Conservation (phyloP, 352 stramenopile genomes). For the Nothophytophthora sp. region DNA sequence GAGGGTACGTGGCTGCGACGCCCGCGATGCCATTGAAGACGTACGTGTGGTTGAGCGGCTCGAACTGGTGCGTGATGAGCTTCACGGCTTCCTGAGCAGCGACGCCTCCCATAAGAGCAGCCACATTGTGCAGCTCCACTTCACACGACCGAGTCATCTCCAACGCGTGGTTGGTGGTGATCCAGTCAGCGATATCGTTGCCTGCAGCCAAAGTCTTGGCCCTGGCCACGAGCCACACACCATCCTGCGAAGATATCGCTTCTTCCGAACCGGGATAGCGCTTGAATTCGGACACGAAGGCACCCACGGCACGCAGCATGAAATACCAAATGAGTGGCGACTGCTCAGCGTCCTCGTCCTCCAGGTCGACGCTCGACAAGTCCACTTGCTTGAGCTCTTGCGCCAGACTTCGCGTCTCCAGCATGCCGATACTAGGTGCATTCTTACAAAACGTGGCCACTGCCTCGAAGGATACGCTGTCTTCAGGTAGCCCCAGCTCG, state of each 20-base stretch:
- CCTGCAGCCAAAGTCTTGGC: constrained; percentile 40
- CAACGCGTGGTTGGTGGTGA: constrained; percentile 74
- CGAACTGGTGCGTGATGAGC: constrained; percentile 97
- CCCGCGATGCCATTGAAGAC: constrained; percentile 97
- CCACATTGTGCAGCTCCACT: constrained; percentile 94
- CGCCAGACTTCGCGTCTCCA: constrained; percentile 78
- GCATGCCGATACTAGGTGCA: constrained; percentile 80
- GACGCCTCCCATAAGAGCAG: constrained; percentile 95
- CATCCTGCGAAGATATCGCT: constrained; percentile 52
- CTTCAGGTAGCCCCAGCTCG: constrained; percentile 23
- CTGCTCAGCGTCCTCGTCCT: constrained; percentile 82
- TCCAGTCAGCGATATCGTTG: constrained; percentile 41
- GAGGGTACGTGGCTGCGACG: constrained; percentile 61
- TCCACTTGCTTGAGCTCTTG: constrained; percentile 83
- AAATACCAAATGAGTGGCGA: constrained; percentile 97
- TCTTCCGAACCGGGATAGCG: constrained; percentile 86
- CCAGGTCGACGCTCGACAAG: constrained; percentile 67
- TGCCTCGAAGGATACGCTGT: constrained; percentile 60
- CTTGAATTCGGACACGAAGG: constrained; percentile 49
- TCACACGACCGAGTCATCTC: constrained; percentile 94
- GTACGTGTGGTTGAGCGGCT: constrained; percentile 97
- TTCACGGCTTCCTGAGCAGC: constrained; percentile 98
- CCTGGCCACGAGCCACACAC: constrained; percentile 58
- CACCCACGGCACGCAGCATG: constrained; percentile 79
- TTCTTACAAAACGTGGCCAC: constrained; percentile 94